Percentiles rank a stretch among this genome's conserved stretches.
Evolutionary conservation across 2,329 filamentous ascomycete genomes (phyloP).

Genomic region (Tolypocladium album): DNA sequence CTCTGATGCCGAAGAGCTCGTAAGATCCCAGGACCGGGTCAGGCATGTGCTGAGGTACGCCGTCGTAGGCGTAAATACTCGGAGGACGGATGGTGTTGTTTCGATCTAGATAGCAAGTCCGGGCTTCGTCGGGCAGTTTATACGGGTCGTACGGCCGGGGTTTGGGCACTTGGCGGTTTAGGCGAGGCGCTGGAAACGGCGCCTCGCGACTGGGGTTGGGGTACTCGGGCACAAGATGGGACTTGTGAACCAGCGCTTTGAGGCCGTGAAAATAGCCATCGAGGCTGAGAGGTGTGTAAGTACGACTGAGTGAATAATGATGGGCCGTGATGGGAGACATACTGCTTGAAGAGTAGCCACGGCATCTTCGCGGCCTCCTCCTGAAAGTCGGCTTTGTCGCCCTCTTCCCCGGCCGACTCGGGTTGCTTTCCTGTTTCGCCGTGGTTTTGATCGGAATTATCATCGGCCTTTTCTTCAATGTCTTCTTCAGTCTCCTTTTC

Average conservation of each 20-base stretch:
- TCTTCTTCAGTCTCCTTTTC: not conserved
- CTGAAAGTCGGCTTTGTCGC: conserved; percentile 15
- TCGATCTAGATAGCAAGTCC: conserved; percentile 53
- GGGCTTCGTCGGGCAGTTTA: conserved; percentile 44
- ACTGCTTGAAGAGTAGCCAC: conserved; percentile 30
- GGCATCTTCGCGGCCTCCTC: conserved; percentile 23
- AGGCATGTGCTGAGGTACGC: conserved; percentile 66
- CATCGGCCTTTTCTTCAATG: not conserved
- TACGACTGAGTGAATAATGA: not conserved
- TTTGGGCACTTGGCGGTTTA: conserved; percentile 27
- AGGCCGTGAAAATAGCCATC: conserved; percentile 74
- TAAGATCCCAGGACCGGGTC: conserved; percentile 71
- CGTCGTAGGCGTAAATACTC: conserved; percentile 56
- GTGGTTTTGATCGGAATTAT: not conserved
- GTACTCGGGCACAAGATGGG: conserved; percentile 63
- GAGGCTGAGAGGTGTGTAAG: conserved; percentile 41
- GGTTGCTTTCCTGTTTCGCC: conserved; percentile 8
- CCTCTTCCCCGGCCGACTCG: conserved; percentile 15
- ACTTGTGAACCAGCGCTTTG: conserved; percentile 52
- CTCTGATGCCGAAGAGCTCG: conserved; percentile 57
- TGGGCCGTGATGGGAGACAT: conserved; percentile 5
- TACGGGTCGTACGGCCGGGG: conserved; percentile 57
- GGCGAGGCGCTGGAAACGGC: conserved; percentile 21
- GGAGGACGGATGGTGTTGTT: conserved; percentile 46
- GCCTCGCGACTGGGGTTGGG: conserved; percentile 34